Base-by-base conservation (phyloP, 192 early-diverging fungal species). In the Umbelopsis sp. region DNA sequence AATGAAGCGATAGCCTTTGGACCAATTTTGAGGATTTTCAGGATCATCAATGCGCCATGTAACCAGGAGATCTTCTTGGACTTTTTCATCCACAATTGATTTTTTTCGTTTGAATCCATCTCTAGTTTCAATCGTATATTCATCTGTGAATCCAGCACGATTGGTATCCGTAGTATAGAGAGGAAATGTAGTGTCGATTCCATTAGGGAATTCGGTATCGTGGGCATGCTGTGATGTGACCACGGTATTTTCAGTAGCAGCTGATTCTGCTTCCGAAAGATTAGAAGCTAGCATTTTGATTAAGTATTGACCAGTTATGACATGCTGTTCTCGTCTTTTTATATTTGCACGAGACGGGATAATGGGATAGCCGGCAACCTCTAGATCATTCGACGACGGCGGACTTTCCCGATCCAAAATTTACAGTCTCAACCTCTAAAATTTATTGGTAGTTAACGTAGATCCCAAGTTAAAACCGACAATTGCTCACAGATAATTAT, bases 1-100 rank as follows among this genome's bases (percentile, higher is more conserved):
- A 6, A 71, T 24, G 65, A 70, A 76, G 10, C 75, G 69, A 56
- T 67, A 71, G n/a, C 6, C n/a, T 10, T 43, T 29, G 1, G 56
- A 51, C 70, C 70, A 76, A 26, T 76, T 76, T 17, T 76, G 59
- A 31, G 74, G 74, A 32, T 65, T 71, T 68, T 76, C 74, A 26
- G 74, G 74, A 26, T 76, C 74, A 50, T 76, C 47, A 17, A 56
- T 70, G 8, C 70, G 65, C 70, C 70, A 76, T 38, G 70, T 76
- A 12, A 76, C 74, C 29, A 62, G 14, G 12, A 62, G 56, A 62
- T 62, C 56, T 20, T 62, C 56, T 7, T 62, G 56, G 56, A 62
- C 56, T 34, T 62, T 62, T 62, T 62, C 56, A 12, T 36, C 14
- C 14, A 62, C 56, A 34, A 62, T 62, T 32, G 56, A 62, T 62